Evolutionary conservation across 2,329 filamentous ascomycete genomes (phyloP).

Genomic region (Coniochaeta sp.): DNA sequence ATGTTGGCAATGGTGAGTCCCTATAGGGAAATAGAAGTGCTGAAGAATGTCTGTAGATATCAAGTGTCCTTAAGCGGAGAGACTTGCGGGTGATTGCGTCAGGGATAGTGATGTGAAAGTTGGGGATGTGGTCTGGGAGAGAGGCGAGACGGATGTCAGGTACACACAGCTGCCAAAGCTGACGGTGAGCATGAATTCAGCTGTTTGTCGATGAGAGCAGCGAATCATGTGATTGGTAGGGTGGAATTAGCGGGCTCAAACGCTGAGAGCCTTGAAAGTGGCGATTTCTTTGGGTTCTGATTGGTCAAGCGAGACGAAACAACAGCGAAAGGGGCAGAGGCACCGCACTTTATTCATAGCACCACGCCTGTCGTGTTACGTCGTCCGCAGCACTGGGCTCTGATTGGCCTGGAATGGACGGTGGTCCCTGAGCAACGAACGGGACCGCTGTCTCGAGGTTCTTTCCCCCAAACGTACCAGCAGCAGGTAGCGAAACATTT

Average conservation of each 20-base stretch:
- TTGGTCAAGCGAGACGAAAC: neutral
- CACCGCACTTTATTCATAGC: neutral
- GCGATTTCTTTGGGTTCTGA: neutral
- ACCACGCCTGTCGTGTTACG: neutral
- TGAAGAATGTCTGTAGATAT: neutral
- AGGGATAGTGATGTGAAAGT: neutral
- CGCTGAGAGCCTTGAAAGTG: neutral
- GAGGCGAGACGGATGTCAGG: neutral
- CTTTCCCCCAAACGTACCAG: neutral
- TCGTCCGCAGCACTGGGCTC: neutral
- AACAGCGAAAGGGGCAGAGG: neutral
- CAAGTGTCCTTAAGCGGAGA: neutral
- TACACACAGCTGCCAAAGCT: neutral
- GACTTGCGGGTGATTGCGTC: neutral
- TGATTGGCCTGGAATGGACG: neutral
- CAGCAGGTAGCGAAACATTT: neutral
- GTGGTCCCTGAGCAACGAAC: constrained; percentile 1
- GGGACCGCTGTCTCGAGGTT: neutral
- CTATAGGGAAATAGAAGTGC: neutral
- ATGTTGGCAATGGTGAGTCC: constrained; percentile 26
- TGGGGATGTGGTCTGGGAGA: neutral
- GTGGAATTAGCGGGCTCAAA: neutral
- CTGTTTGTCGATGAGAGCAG: too few species aligned
- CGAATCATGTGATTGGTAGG: neutral
- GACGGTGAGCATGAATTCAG: neutral